Percentiles rank a stretch among this genome's conserved stretches.
Evolutionary conservation across 2,329 filamentous ascomycete species (phyloP).

Genomic region (Aspergillus proliferans): DNA sequence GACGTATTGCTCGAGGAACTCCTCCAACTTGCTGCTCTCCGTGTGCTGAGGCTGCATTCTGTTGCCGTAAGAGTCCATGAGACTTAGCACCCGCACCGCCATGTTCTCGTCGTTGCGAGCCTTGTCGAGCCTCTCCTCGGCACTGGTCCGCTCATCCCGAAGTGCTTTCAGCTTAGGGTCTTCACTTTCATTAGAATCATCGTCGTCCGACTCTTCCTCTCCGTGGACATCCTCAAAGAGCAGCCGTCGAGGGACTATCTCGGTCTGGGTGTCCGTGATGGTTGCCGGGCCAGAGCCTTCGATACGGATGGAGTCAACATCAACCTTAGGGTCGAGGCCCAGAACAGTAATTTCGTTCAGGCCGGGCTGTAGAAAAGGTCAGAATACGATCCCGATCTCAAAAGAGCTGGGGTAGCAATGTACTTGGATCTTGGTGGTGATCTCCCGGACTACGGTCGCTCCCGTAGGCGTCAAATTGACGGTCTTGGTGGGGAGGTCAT

Average conservation of each 20-base stretch:
- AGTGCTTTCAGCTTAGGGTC: constrained; percentile 14
- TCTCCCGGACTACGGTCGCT: constrained; percentile 56
- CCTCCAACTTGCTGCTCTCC: constrained; percentile 24
- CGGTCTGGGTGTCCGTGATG: constrained; percentile 58
- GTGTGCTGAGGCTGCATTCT: constrained; percentile 23
- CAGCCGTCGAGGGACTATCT: constrained; percentile 51
- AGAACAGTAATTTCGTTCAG: constrained; percentile 52
- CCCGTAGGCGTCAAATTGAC: constrained; percentile 59
- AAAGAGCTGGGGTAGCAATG: constrained; percentile 4
- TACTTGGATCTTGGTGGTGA: constrained; percentile 49
- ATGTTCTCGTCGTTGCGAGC: constrained; percentile 21
- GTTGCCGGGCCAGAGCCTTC: constrained; percentile 54
- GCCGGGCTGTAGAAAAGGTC: constrained; percentile 37
- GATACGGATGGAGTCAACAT: constrained; percentile 55
- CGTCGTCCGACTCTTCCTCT: constrained; percentile 27
- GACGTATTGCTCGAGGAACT: constrained; percentile 31
- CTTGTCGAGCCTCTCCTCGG: constrained; percentile 26
- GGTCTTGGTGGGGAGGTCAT: constrained; percentile 53
- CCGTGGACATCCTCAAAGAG: constrained; percentile 52
- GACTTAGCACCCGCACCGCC: constrained; percentile 16
- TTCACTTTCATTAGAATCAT: constrained; percentile 32
- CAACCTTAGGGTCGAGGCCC: constrained; percentile 49
- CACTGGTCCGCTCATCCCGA: constrained; percentile 24
- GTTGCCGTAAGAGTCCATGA: constrained; percentile 32
- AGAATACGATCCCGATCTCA: neutral